Base-by-base conservation (phyloP, 2,329 filamentous ascomycete genomes). In the Cephalotrichum gorgonifer region DNA sequence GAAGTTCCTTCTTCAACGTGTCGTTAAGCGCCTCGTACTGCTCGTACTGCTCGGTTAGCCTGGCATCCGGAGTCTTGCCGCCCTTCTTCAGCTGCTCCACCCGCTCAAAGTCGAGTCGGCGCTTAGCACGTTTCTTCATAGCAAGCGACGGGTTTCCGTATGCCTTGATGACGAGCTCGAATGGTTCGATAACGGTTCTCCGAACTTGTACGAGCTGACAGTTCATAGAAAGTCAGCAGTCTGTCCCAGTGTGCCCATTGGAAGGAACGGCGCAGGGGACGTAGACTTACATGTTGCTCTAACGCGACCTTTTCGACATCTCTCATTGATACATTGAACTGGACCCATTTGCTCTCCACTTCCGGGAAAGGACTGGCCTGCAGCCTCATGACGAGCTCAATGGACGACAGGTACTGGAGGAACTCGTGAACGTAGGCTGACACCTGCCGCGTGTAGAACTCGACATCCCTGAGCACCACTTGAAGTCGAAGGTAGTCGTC, bases 111-210 rank as follows among this genome's bases (percentile, higher is more conserved):
- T 96, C 89, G 15, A 91, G 71, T 14, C 94, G 78, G n/a, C 88
- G 84, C 71, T 97, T 97, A 57, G 90, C 85, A 23, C 93, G 85
- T 69, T 97, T 95, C 61, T 89, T 87, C 80, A 97, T 95, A 4
- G 93, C 85, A 51, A 89, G 78, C 44, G 89, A 86, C 2, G 91
- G 89, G 31, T 87, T 86, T 48, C 86, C 83, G 58, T 95, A 90
- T 8, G 88, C 75, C 58, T 86, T 83, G 62, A 93, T 85, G 27
- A 90, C 76, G 43, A 79, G 76, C 56, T 87, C 78, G 64, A 94
- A 88, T 1, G 88, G 91, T 55, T 90, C 84, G 53, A 95, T 88
- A 44, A 95, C 88, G 57, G 84, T 82, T 62, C 85, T 87, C 47
- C 86, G 79, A 43, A 97, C 84, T 58, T 85, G 77, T 6, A 69